These are phyloP conservation scores for Ambrosiella beaveri DNA, from an alignment of 2,329 filamentous ascomycete genomes.

Conservation along the genomic window DNA sequence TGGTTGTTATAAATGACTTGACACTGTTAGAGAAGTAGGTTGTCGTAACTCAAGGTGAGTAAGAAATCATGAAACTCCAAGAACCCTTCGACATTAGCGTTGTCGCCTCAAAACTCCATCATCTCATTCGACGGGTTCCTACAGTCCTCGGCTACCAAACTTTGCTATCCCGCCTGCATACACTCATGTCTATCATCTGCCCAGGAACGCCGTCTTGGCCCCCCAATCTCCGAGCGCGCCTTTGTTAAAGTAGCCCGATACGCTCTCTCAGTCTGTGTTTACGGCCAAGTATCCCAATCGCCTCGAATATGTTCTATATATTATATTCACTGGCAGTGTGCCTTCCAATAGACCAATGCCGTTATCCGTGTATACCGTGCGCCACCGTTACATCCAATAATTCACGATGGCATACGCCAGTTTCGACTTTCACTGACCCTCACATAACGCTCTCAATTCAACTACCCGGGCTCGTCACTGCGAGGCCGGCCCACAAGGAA, in stretches of 20 bases:
- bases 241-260: background rate
- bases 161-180: background rate
- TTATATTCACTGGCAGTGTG: background rate
- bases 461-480: too few relatives aligned
- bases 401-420: background rate
- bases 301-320: background rate
- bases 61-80: too few relatives aligned
- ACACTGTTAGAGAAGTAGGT: too few relatives aligned
- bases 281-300: background rate
- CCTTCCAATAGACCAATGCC: background rate
- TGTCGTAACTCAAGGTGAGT: too few relatives aligned
- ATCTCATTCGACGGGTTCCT: too few relatives aligned
- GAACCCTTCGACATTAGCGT: too few relatives aligned
- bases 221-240: background rate
- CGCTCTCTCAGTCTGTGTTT: background rate
- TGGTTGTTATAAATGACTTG: too few relatives aligned
- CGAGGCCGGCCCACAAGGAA: too few relatives aligned
- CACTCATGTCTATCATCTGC: background rate
- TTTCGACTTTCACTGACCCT: background rate
- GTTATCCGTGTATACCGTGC: background rate
- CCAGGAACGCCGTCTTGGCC: background rate
- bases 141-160: too few relatives aligned
- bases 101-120: too few relatives aligned
- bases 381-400: background rate
- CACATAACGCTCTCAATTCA: background rate